phyloP scores from a whole-genome alignment of 73 alveolate genomes.

The Paramecium biaurelia region DNA sequence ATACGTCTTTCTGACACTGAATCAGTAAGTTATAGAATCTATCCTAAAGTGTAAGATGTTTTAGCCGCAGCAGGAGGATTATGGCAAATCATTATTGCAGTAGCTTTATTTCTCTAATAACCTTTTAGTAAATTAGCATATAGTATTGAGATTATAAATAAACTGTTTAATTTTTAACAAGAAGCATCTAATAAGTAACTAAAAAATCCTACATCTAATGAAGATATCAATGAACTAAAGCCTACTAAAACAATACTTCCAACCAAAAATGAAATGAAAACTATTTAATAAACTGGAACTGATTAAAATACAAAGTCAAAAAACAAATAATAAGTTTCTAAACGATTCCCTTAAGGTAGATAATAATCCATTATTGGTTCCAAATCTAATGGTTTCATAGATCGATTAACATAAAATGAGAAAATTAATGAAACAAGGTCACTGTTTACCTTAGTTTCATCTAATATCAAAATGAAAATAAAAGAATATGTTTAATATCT shows the following conservation, averaged over 20 bases:
- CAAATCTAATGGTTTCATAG: background rate
- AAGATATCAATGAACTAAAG: background rate
- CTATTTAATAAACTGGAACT: background rate
- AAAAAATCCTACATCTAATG: background rate
- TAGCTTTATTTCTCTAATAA: background rate
- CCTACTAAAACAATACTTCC: background rate
- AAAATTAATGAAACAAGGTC: background rate
- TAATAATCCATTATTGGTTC: background rate
- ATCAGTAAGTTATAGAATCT: background rate
- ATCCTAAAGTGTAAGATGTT: background rate
- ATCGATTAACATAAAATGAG: background rate
- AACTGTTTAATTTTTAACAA: background rate
- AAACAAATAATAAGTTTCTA: background rate
- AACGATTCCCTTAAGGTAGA: background rate
- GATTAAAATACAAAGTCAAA: background rate
- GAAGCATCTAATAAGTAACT: background rate
- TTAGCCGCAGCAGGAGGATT: conserved; percentile 25
- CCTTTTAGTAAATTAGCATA: conserved; percentile 11
- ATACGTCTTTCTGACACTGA: background rate
- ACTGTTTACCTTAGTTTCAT: background rate
- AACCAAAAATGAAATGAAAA: background rate
- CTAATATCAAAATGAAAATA: background rate
- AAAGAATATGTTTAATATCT: background rate
- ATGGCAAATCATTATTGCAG: background rate
- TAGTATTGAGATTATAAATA: background rate